Evolutionary conservation across 192 early-diverging fungal genomes (phyloP).

Genomic region (Glomus cerebriforme): DNA sequence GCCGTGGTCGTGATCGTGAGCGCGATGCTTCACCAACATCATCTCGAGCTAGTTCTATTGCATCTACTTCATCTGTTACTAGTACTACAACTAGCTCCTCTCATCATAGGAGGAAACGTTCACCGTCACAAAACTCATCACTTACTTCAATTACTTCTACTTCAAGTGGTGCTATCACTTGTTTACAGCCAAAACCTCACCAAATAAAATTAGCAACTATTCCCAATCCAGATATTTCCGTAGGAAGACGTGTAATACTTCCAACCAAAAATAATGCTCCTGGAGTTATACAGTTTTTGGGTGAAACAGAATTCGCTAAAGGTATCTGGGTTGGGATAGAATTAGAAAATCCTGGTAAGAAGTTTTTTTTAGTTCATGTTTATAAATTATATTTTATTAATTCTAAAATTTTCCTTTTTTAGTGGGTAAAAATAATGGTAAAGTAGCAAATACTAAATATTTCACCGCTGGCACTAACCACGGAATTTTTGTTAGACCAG

Average conservation of each 20-base stretch:
- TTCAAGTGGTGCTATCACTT: slow-evolving; percentile 1
- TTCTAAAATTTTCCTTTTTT: background rate
- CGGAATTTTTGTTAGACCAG: slow-evolving; percentile 33
- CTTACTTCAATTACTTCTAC: background rate
- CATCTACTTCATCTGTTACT: slow-evolving; percentile 25
- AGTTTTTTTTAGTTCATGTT: background rate
- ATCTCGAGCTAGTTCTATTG: slow-evolving; percentile 30
- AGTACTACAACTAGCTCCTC: slow-evolving; percentile 6
- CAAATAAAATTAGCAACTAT: slow-evolving; percentile 27
- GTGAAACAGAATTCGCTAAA: slow-evolving; percentile 33
- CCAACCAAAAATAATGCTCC: slow-evolving; percentile 32
- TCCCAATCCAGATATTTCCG: slow-evolving; percentile 25
- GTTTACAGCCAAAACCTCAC: slow-evolving; percentile 23
- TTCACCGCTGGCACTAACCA: slow-evolving; percentile 20
- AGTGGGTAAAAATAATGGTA: slow-evolving; percentile 34
- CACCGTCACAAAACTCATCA: slow-evolving; percentile 20
- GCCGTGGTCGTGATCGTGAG: slow-evolving; percentile 20
- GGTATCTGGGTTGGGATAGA: slow-evolving; percentile 31
- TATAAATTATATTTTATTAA: slow-evolving; percentile 1
- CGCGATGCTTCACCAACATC: slow-evolving; percentile 18
- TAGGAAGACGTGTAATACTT: slow-evolving; percentile 32
- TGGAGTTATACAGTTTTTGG: slow-evolving; percentile 31
- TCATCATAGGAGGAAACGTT: slow-evolving; percentile 18
- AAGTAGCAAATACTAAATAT: slow-evolving; percentile 25
- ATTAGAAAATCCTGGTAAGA: slow-evolving; percentile 32